Percentiles rank a stretch among this genome's conserved stretches.
These are phyloP conservation scores for Cercospora berteroae DNA, from an alignment of 2,329 filamentous ascomycete genomes.

Conservation along the genomic window DNA sequence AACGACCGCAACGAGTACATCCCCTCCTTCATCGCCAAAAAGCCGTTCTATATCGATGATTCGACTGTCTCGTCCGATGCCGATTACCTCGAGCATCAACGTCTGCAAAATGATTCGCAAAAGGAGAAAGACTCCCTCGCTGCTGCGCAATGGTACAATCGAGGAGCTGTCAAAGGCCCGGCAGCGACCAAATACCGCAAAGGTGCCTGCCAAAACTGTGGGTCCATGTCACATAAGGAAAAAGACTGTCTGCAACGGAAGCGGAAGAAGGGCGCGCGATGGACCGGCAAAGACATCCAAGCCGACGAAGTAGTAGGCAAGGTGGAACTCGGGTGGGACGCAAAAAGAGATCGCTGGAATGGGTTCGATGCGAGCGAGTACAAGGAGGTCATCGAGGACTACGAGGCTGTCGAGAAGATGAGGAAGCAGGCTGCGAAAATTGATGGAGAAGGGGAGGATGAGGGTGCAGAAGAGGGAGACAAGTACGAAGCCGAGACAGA, in stretches of 20 bases:
- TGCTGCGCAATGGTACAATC: conserved; percentile 86
- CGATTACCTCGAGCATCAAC: conserved; percentile 96
- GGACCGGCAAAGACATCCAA: conserved; percentile 89
- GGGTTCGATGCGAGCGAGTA: conserved; percentile 93
- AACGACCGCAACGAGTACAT: conserved; percentile 99
- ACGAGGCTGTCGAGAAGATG: conserved; percentile 78
- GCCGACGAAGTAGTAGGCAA: conserved; percentile 86
- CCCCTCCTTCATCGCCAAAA: conserved; percentile 94
- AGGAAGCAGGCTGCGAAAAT: conserved; percentile 46
- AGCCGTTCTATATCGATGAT: conserved; percentile 91
- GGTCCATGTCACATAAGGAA: conserved; percentile 91
- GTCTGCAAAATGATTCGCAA: conserved; percentile 61
- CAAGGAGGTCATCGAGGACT: conserved; percentile 81
- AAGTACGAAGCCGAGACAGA: conserved; percentile 91
- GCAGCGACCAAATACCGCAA: conserved; percentile 96
- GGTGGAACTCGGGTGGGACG: conserved; percentile 88
- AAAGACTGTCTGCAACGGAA: conserved; percentile 91
- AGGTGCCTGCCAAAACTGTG: conserved; percentile 97
- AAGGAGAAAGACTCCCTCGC: conserved; percentile 58
- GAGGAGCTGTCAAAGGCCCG: conserved; percentile 72
- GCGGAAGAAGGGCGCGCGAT: conserved; percentile 83
- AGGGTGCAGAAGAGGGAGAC: conserved; percentile 55
- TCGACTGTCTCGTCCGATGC: conserved; percentile 61
- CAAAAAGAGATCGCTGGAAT: conserved; percentile 96
- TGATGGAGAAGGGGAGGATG: conserved; percentile 45